A percentile compares a stretch with the other conserved stretches of the same genome.
Evolutionary conservation across 2,329 filamentous ascomycete genomes (phyloP).

Genomic region (Neoscytalidium dimidiatum): DNA sequence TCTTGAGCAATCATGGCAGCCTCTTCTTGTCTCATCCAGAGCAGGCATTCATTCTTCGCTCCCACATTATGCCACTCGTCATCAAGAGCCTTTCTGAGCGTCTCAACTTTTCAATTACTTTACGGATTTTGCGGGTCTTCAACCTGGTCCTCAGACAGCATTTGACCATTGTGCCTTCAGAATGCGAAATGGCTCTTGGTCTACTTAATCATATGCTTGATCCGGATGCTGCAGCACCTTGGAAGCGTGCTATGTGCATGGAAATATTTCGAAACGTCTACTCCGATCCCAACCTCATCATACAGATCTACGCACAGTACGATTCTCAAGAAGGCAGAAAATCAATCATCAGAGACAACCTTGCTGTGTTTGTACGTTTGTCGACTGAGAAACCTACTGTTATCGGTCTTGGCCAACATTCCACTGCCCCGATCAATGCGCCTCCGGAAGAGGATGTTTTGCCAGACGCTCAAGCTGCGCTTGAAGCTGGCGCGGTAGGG

Average conservation of each 20-base stretch:
- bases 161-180: slow-evolving; percentile 69
- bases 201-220: slow-evolving; percentile 85
- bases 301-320: slow-evolving; percentile 78
- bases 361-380: slow-evolving; percentile 86
- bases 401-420: slow-evolving; percentile 88
- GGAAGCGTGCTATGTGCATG: slow-evolving; percentile 89
- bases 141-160: slow-evolving; percentile 80
- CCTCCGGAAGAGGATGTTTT: slow-evolving; percentile 58
- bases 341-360: slow-evolving; percentile 76
- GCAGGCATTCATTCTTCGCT: slow-evolving; percentile 75
- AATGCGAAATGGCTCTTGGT: slow-evolving; percentile 81
- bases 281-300: slow-evolving; percentile 73
- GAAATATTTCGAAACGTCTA: slow-evolving; percentile 88
- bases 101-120: slow-evolving; percentile 76
- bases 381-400: slow-evolving; percentile 87
- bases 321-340: slow-evolving; percentile 73
- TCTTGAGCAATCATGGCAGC: slow-evolving; percentile 80
- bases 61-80: slow-evolving; percentile 79
- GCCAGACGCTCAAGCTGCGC: slow-evolving; percentile 77
- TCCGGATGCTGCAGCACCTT: slow-evolving; percentile 72
- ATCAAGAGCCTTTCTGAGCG: slow-evolving; percentile 76
- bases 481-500: slow-evolving; percentile 86
- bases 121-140: slow-evolving; percentile 79
- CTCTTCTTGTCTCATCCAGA: slow-evolving; percentile 79
- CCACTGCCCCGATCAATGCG: slow-evolving; percentile 69